Conservation (phyloP, 306 rosid species). For the Vigna radiata region DNA sequence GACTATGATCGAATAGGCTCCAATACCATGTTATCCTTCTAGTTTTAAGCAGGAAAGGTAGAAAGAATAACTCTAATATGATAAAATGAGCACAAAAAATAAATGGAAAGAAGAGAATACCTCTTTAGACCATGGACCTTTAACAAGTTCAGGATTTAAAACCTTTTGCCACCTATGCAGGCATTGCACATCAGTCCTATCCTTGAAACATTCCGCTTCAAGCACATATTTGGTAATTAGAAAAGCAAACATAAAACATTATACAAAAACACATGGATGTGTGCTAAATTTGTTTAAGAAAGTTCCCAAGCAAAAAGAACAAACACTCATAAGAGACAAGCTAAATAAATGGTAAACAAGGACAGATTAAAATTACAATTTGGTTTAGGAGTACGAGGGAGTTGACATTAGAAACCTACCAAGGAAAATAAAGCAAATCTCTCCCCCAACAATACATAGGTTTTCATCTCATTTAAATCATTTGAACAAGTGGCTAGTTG, state of each 20-base stretch:
- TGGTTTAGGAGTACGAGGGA: slow-evolving; percentile 1
- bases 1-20: not conserved
- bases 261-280: slow-evolving; percentile 17
- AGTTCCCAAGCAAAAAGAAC: not conserved
- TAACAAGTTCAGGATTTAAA: slow-evolving; percentile 94
- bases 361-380: not conserved
- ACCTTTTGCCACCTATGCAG: slow-evolving; percentile 99
- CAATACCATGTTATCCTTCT: not conserved
- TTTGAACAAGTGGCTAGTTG: not conserved
- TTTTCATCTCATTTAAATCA: slow-evolving; percentile 17
- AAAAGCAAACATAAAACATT: slow-evolving; percentile 34
- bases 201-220: slow-evolving; percentile 95
- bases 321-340: slow-evolving; percentile 15
- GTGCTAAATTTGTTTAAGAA: slow-evolving; percentile 1
- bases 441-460: not conserved
- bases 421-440: not conserved
- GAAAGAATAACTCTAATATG: slow-evolving; percentile 17
- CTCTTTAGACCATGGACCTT: slow-evolving; percentile 99
- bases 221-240: slow-evolving; percentile 46
- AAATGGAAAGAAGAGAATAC: slow-evolving; percentile 51
- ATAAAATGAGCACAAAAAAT: slow-evolving; percentile 3
- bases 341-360: not conserved
- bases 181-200: slow-evolving; percentile 98
- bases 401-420: not conserved
- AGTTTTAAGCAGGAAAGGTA: not conserved